Evolutionary conservation across 768 basidiomycete genomes (phyloP).

Genomic region (Tricholoma sp.): DNA sequence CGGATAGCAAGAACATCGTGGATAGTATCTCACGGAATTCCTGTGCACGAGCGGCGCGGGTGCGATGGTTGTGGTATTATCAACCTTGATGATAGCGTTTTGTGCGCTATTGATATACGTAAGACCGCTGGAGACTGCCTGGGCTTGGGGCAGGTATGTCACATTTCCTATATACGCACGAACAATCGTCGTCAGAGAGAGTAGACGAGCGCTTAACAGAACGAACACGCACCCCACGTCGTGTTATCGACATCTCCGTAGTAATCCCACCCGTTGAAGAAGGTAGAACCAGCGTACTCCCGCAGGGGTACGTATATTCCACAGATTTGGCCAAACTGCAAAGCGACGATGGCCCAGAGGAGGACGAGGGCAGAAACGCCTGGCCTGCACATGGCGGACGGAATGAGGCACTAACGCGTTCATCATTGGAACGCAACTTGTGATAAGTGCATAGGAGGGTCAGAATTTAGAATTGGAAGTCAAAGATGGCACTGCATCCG

Average conservation of each 20-base stretch:
- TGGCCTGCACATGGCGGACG: constrained; percentile 4
- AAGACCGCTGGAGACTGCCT: constrained; percentile 33
- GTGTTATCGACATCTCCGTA: constrained; percentile 44
- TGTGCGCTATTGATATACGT: constrained; percentile 53
- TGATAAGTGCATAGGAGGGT: no score
- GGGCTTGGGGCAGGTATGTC: constrained; percentile 41
- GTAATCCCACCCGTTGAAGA: constrained; percentile 49
- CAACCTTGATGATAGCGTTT: constrained; percentile 67
- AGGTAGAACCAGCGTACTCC: constrained; percentile 38
- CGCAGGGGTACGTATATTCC: constrained; percentile 31
- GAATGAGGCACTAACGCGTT: background rate
- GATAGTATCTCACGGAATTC: constrained; percentile 43
- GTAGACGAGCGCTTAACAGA: background rate
- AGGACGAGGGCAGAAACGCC: background rate
- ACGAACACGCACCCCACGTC: constrained; percentile 25
- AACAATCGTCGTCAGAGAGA: background rate
- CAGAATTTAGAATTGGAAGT: no score
- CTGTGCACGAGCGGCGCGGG: constrained; percentile 39
- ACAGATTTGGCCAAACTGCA: background rate
- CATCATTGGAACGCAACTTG: no score
- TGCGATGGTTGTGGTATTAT: constrained; percentile 54
- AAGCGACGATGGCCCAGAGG: background rate
- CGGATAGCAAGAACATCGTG: background rate
- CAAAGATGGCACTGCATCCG: no score
- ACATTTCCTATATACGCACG: constrained; percentile 26